Percentiles rank a stretch among this genome's conserved stretches.
Evolutionary conservation across 768 basidiomycete species (phyloP).

Genomic region (Lactifluus subvellereus): DNA sequence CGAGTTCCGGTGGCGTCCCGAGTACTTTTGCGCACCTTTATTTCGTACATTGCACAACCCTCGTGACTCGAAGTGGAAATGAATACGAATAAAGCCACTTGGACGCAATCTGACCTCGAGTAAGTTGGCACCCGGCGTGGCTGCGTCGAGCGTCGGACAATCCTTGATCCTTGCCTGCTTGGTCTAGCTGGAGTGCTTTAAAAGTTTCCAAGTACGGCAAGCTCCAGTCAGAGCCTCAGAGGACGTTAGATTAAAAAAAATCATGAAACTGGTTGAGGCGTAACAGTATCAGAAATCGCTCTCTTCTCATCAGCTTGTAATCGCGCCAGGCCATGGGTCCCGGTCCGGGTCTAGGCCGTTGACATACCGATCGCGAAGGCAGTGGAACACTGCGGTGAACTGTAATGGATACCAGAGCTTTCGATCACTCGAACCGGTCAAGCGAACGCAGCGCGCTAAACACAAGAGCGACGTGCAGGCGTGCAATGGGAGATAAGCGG

Average conservation of each 20-base stretch:
- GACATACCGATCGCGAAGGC: constrained; percentile 71
- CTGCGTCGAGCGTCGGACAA: too few relatives aligned
- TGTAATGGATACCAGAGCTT: constrained; percentile 58
- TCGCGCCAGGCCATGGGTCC: too few relatives aligned
- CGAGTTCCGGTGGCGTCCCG: constrained; percentile 53
- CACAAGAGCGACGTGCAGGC: constrained; percentile 64
- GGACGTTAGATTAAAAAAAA: too few relatives aligned
- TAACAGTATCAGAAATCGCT: too few relatives aligned
- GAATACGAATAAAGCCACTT: constrained; percentile 85
- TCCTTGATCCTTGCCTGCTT: too few relatives aligned
- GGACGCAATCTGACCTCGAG: constrained; percentile 66
- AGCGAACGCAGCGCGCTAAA: constrained; percentile 77
- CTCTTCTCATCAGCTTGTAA: too few relatives aligned
- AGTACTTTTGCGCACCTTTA: constrained; percentile 73
- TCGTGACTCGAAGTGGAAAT: constrained; percentile 20
- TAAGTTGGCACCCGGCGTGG: too few relatives aligned
- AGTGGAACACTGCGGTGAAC: too few relatives aligned
- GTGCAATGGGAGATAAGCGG: constrained; percentile 47
- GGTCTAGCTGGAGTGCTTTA: too few relatives aligned
- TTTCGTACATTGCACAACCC: constrained; percentile 39
- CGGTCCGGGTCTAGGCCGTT: constrained; percentile 32
- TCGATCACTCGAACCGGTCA: constrained; percentile 74
- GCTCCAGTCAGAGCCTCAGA: too few relatives aligned
- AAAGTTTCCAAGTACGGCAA: too few relatives aligned
- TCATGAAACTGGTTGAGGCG: too few relatives aligned